Evolutionary conservation across 179 eudicot genomes (phyloP), one percentile per base, ranked within the genome.

Genomic region (Drosera spatulata): DNA sequence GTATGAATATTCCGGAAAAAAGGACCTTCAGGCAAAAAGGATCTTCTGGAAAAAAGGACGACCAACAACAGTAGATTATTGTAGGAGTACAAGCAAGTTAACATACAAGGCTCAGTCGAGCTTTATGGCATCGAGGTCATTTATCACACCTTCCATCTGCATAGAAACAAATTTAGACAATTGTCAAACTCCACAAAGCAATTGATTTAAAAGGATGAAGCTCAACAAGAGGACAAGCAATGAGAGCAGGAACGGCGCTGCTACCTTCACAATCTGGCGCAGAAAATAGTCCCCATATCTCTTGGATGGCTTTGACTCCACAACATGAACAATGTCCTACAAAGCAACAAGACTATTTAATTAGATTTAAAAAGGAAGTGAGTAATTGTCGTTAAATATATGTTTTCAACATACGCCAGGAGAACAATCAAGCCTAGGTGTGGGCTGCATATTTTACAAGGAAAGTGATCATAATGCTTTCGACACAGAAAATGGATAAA

Each of bases 71-170:
- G 33, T 22, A 22, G 0, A 22, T 22, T 22, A 22, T 22, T 22
- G 33, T 22, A 22, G 33, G 33, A 22, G 0, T 22, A 22, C 33
- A 22, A 22, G 33, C 33, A 22, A 22, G 33, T 22, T 22, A 22
- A 22, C 33, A 22, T 22, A 22, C 33, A 45, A 3, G 12, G 41
- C 56, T 76, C 76, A 83, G n/a, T 85, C 95, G 59, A 91, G 64
- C 79, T 84, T 88, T 63, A 84, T 68, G 81, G 91, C 75, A 76
- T 88, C 98, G 79, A 91, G 58, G n/a, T 91, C 88, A 22, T 48
- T 78, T 73, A 88, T 88, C 76, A 85, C 69, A 22, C 85, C 95
- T 76, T 91, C 98, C 51, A 88, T 85, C 98, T 91, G 95, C 77
- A 63, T 6, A 71, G 39, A 22, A 22, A 22, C 33, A 22, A 22